Evolutionary conservation across 2,329 filamentous ascomycete genomes (phyloP).

Genomic region (Uncinocarpus reesii): DNA sequence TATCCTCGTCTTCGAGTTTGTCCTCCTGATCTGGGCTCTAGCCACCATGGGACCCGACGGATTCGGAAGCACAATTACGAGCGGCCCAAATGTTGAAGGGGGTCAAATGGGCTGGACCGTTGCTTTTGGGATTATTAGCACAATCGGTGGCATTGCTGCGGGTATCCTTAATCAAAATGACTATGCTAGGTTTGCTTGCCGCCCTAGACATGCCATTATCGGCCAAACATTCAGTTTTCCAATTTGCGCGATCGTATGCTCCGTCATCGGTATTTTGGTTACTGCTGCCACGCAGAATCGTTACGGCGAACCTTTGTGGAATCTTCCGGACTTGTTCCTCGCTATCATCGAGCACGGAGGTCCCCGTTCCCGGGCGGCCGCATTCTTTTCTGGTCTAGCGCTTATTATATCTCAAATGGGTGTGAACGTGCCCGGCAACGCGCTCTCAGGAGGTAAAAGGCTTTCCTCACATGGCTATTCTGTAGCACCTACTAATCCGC

Average conservation of each 20-base stretch:
- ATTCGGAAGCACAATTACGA: constrained; percentile 11
- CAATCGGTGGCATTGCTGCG: constrained; percentile 38
- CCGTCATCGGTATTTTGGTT: constrained; percentile 27
- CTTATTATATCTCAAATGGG: constrained; percentile 40
- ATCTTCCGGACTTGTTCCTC: constrained; percentile 35
- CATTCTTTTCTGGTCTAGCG: constrained; percentile 40
- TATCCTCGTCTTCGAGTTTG: constrained; percentile 13
- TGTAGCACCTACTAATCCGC: background rate
- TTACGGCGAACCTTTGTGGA: constrained; percentile 34
- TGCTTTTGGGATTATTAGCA: constrained; percentile 33
- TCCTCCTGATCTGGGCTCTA: constrained; percentile 15
- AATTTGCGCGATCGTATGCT: constrained; percentile 10
- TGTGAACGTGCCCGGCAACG: constrained; percentile 36
- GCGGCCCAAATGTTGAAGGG: background rate
- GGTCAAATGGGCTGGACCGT: constrained; percentile 29
- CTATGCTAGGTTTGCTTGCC: constrained; percentile 36
- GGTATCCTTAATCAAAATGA: constrained; percentile 40
- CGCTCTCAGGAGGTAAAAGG: constrained; percentile 31
- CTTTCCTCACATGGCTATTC: background rate
- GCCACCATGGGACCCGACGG: constrained; percentile 12
- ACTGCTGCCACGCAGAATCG: constrained; percentile 26
- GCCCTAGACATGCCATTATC: constrained; percentile 34
- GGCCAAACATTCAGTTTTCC: constrained; percentile 34
- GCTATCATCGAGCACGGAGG: constrained; percentile 29
- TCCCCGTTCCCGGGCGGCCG: constrained; percentile 33